Conservation (phyloP, 371 early-diverging fungal genomes). For the Apophysomyces sp. region DNA sequence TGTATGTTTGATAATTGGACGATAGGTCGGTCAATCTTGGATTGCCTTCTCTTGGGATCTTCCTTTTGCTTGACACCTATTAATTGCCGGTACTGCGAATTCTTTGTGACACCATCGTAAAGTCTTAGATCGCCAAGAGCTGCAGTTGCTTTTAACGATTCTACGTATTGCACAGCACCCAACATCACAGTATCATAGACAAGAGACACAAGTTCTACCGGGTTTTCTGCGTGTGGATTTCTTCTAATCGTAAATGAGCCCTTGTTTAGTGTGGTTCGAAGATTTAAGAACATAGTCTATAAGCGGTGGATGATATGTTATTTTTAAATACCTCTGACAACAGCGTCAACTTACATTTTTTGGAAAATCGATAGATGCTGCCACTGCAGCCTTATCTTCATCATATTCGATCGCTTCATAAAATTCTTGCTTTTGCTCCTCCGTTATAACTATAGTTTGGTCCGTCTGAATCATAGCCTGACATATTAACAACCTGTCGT, state of each 20-base stretch:
- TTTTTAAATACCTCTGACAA: not conserved
- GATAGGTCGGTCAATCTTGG: conserved; percentile 19
- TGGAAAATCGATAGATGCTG: conserved; percentile 66
- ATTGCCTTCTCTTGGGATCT: conserved; percentile 11
- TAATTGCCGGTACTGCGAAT: conserved; percentile 41
- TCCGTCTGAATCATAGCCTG: not conserved
- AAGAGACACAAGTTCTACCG: conserved; percentile 57
- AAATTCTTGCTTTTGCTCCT: conserved; percentile 69
- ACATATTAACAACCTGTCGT: too few relatives aligned
- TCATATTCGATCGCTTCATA: conserved; percentile 85
- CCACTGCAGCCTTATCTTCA: conserved; percentile 54
- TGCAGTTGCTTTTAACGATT: conserved; percentile 33
- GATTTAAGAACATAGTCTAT: conserved; percentile 57
- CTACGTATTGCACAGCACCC: conserved; percentile 35
- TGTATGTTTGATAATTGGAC: conserved; percentile 15
- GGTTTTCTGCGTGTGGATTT: conserved; percentile 12
- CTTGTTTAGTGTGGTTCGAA: conserved; percentile 60
- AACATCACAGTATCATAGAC: conserved; percentile 64
- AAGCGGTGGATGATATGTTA: not conserved
- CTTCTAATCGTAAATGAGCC: conserved; percentile 69
- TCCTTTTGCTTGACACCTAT: conserved; percentile 40
- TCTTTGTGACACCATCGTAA: conserved; percentile 36
- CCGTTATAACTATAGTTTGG: conserved; percentile 28
- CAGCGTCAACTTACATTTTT: conserved; percentile 58
- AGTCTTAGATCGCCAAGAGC: conserved; percentile 44